Conservation (phyloP, 2,329 filamentous ascomycete species). For the Pyricularia sp. region DNA sequence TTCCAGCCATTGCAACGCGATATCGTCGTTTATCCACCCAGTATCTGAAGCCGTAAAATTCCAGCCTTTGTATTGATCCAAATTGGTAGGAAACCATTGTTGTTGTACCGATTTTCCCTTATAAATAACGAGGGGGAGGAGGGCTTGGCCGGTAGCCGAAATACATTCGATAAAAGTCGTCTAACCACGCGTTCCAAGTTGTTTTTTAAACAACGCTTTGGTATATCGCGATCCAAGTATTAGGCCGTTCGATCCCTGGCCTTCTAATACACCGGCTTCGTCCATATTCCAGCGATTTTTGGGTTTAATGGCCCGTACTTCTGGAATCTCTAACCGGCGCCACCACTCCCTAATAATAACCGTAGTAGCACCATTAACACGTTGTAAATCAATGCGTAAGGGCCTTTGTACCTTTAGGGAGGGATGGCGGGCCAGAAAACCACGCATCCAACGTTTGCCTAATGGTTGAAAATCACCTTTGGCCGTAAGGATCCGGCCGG, state of each 20-base stretch:
- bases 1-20: not conserved
- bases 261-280: not conserved
- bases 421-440: not conserved
- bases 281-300: not conserved
- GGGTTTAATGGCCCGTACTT: not conserved
- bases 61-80: not conserved
- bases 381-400: not conserved
- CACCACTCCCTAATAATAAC: not conserved
- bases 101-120: not conserved
- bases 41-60: not conserved
- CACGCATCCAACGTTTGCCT: not conserved
- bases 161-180: not conserved
- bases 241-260: not conserved
- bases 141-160: not conserved
- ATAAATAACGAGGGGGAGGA: not conserved
- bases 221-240: not conserved
- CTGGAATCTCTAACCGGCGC: not conserved
- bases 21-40: not conserved
- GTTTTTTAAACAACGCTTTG: not conserved
- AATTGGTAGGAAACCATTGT: not conserved
- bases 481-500: not conserved
- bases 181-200: not conserved
- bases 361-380: not conserved
- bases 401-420: not conserved
- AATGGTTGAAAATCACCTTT: not conserved